Evolutionary conservation across 1,139 yeast genomes (phyloP), one percentile per base, ranked within the genome.

Genomic region (Candida tropicalis): DNA sequence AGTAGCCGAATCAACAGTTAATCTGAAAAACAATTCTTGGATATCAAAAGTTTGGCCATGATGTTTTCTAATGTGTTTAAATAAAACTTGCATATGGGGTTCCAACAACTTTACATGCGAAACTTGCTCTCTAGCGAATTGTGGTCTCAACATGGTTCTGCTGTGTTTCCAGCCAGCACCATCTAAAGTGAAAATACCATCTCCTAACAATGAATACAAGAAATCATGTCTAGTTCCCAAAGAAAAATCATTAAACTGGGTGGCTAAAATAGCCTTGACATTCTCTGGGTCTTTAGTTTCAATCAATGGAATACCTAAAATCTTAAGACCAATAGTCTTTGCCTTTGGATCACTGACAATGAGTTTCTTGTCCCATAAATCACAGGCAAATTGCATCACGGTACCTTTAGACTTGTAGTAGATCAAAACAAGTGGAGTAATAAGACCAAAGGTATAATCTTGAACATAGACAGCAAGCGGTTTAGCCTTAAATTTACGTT

Each of bases 161-260:
- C 82, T 73, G 50, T 73, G 76, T 51, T 77, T 75, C 85, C 85
- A 80, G 7, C 77, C 79, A 18, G 65, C 72, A 12, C 81, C 81
- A 44, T 77, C 80, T 38, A 77, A 66, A 2, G 84, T 78, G 63
- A 80, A 80, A 43, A 80, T 77, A 12, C 84, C 84, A 48, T 77
- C 74, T 2, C 84, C 84, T 42, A 79, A 61, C 35, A 77, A 58
- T 10, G 79, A 74, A 34, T 49, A 45, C 52, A 79, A 67, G 24
- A 65, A 70, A 7, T 55, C 56, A 49, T 71, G 68, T 49, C 84
- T 70, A 23, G 57, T 53, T 1, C 84, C 84, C 39, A 79, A 68
- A 12, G 71, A 65, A 55, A 71, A 79, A 49, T 79, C 81, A 50
- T 70, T 68, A 56, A 78, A 77, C 45, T 73, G 73, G 20, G 73